Evolutionary conservation across 176 grass and related monocot genomes (phyloP), one percentile per base, ranked within the genome.

Genomic region (Aegilops umbellulata): DNA sequence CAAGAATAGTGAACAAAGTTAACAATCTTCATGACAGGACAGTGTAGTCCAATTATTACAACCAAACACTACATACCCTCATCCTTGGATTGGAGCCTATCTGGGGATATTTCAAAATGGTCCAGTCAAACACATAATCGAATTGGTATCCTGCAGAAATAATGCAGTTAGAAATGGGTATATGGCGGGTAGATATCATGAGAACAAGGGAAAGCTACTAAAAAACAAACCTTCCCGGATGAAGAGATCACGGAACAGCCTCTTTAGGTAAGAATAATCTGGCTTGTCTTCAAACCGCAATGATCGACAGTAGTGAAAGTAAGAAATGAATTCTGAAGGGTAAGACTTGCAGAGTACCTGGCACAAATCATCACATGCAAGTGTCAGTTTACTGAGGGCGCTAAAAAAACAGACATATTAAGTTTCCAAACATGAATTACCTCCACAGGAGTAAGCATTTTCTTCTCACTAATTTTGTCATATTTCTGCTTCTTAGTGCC

Each of bases 401-500:
- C 34, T 44, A 2, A 29, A 32, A 16, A 14, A 83, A 51, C 44
- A 1, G 57, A 26, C 29, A 0, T 19, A 14, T 24, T 3, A 63
- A 46, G 5, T 42, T 8, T 26, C 2, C 11, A 51, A 29, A 74
- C 35, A 80, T 53, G 55, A 82, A 53, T 42, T 90, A 95, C 93
- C 93, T 95, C 93, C 14, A 92, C 90, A 4, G 93, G 86, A 78
- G 93, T 95, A 65, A 95, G 86, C 93, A 95, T 92, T 76, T 95
- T 95, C 80, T 95, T 95, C 86, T 95, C 93, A 75, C 93, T 95
- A 49, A 95, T 95, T 90, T 90, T 95, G 73, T 95, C 93, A 64
- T 95, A 95, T 57, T 95, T 95, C 77, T 95, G 93, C 76, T 95
- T 95, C 81, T 95, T 95, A 77, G 88, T 95, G 49, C 93, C 93